Evolutionary conservation across 495 filamentous ascomycete genomes (phyloP).

Genomic region (Pyrenula massariospora): DNA sequence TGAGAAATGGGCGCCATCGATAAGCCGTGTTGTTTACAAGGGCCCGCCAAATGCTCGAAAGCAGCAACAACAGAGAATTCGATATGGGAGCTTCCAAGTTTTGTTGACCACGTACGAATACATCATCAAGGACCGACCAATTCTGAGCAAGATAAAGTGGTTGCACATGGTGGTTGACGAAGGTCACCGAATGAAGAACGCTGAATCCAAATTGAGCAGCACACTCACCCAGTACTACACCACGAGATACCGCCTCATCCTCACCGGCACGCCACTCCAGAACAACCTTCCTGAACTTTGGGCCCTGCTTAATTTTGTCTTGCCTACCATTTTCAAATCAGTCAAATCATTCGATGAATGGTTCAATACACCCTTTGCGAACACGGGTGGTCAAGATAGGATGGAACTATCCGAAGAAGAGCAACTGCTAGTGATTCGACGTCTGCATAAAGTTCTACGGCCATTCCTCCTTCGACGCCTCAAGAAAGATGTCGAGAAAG

Average conservation of each 20-base stretch:
- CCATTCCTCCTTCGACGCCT: conserved; percentile 96
- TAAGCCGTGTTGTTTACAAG: conserved; percentile 87
- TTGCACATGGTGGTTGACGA: conserved; percentile 99
- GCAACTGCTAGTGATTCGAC: conserved; percentile 92
- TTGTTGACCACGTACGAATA: conserved; percentile 96
- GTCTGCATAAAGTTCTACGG: conserved; percentile 92
- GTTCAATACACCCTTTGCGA: conserved; percentile 99
- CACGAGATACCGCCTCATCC: conserved; percentile 87
- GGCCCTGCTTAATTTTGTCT: conserved; percentile 95
- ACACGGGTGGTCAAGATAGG: conserved; percentile 93
- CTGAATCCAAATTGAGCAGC: conserved; percentile 90
- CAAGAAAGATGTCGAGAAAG: conserved; percentile 99
- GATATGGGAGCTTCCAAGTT: conserved; percentile 91
- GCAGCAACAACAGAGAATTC: conserved; percentile 83
- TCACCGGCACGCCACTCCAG: conserved; percentile 93
- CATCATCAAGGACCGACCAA: conserved; percentile 94
- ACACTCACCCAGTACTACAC: conserved; percentile 91
- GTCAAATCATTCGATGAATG: conserved; percentile 98
- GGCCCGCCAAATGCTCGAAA: conserved; percentile 84
- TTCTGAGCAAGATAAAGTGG: conserved; percentile 96
- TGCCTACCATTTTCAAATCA: conserved; percentile 98
- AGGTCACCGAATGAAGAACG: conserved; percentile 99
- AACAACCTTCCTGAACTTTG: conserved; percentile 95
- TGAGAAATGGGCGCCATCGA: conserved; percentile 93
- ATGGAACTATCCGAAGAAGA: conserved; percentile 99